Evolutionary conservation across 148 eudicot species (phyloP), one percentile per base, ranked within the genome.

Genomic region (Vaccinium darrowii): DNA sequence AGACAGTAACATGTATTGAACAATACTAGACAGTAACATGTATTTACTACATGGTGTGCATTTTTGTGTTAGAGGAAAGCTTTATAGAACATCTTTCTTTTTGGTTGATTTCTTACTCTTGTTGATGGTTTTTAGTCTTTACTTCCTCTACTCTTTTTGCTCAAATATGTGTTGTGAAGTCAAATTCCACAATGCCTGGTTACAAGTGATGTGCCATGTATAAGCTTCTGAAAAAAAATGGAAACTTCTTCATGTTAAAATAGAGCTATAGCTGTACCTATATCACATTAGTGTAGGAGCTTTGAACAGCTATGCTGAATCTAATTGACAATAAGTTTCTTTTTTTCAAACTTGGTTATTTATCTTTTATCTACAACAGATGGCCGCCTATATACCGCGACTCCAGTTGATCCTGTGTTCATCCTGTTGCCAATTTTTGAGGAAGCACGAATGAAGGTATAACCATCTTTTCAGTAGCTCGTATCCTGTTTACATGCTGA

Each of bases 371-470:
- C 49, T 54, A 60, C 0, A 14, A 74, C 93, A 95, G 98, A 97
- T 87, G 98, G 98, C 63, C 85, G 99, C 85, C 86, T 97, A 57
- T 95, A 95, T 87, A 86, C 92, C 85, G 93, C 97, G 65, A 95
- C 99, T 81, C 98, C 98, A 58, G 88, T 97, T 81, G 99, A 95
- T 86, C 98, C 97, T n/a, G 94, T 97, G 77, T 97, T 97, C 84
- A 86, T 97, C 85, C 88, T 95, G 86, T 88, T 97, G 88, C 98
- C 99, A 25, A 85, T 97, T 83, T 97, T 97, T 87, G 94, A 92
- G 77, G 94, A 94, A 87, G 99, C 99, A 65, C 95, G 98, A 75
- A 92, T 95, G 95, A 97, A 97, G 98, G 98, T 94, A 88, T 43
- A 69, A 7, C 57, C 63, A 52, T 72, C 14, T 81, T 81, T 54